Evolutionary conservation across 345 rosid genomes (phyloP).

Genomic region (Lagerstroemia speciosa): DNA sequence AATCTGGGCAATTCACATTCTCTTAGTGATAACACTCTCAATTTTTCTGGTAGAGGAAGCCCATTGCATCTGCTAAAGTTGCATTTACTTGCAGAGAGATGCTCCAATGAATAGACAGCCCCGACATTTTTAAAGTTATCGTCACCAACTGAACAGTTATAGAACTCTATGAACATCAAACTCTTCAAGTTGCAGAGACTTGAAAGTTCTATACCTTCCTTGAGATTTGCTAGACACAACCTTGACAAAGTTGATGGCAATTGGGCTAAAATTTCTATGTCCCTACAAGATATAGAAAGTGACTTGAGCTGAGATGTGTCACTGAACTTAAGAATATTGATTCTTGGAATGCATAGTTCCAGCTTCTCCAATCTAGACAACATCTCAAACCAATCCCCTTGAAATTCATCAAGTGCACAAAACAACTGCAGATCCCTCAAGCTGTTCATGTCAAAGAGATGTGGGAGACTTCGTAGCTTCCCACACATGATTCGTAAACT

Average conservation of each 20-base stretch:
- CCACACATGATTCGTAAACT: background rate
- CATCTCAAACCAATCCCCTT: background rate
- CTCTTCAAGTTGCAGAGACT: background rate
- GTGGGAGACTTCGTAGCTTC: background rate
- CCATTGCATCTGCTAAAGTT: background rate
- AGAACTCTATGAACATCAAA: background rate
- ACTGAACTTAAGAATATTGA: background rate
- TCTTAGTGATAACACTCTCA: background rate
- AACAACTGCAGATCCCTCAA: background rate
- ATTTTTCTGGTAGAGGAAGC: background rate
- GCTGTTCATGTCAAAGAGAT: background rate
- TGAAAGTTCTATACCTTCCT: background rate
- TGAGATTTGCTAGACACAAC: background rate
- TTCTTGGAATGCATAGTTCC: background rate
- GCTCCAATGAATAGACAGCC: background rate
- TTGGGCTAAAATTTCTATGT: background rate
- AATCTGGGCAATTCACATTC: fast-evolving
- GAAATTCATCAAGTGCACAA: background rate
- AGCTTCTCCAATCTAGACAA: background rate
- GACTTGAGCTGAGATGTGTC: background rate
- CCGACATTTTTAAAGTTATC: background rate
- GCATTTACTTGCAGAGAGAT: constrained; percentile 1
- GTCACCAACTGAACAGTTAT: background rate
- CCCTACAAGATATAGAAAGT: background rate
- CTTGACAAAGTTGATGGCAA: constrained; percentile 1